Base-by-base conservation (phyloP, 345 rosid genomes). In the Microthlaspi erraticum region DNA sequence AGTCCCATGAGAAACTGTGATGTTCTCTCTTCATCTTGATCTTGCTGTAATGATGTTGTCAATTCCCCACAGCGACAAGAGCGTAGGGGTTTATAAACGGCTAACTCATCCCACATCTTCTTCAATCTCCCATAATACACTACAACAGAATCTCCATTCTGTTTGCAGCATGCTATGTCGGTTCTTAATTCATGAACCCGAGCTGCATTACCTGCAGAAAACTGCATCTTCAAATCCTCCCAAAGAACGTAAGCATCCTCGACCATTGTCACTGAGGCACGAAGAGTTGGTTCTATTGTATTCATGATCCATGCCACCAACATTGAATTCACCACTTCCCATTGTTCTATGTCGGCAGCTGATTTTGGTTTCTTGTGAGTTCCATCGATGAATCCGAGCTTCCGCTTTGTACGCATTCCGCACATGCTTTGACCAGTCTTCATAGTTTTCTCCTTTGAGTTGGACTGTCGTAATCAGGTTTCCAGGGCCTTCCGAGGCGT, bases 381-480 rank as follows among this genome's bases (percentile, higher is more conserved):
- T 7, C 38, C 38, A 44, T 44, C 50, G 3, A 44, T 5, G 11
- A 44, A 44, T 2, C 50, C 50, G 6, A n/a, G 50, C 6, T 44
- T 44, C 12, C 50, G 1, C 20, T 43, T 43, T 1, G 48, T 43
- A 3, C 8, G 48, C 16, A 43, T 43, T 43, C 48, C 48, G 8
- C 48, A 43, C 48, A 43, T 43, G 48, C 48, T n/a, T 43, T 4
- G 18, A n/a, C 48, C 48, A 43, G n/a, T 43, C 48, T 14, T 43
- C 48, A 43, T 43, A 43, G 6, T 43, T 43, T 7, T 43, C 16
- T 12, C 48, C 48, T 14, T 43, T 43, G 1, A 43, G 6, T 14
- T 43, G 23, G 2, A 43, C 18, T 1, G 48, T 43, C 1, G 48
- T 43, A 7, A 43, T 43, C 2, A 43, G 2, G 5, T 14, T 13